Conservation (phyloP, 768 basidiomycete genomes). For the Lanmaoa rubissima region DNA sequence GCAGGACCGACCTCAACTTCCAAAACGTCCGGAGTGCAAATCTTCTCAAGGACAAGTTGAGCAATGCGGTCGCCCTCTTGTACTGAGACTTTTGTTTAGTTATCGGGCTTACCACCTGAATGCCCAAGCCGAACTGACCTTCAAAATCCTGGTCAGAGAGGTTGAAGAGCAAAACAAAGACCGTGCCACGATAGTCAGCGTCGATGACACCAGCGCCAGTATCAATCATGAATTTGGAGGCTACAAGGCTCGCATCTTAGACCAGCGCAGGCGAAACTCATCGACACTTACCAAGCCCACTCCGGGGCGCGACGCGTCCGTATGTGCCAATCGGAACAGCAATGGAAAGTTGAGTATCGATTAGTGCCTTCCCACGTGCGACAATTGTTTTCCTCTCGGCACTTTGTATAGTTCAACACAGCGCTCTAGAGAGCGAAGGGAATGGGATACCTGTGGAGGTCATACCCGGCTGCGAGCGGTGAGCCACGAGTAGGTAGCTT, state of each 20-base stretch:
- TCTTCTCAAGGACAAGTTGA: conserved; percentile 90
- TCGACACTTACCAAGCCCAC: conserved; percentile 76
- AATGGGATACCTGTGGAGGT: conserved; percentile 74
- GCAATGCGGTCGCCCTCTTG: conserved; percentile 94
- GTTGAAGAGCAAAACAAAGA: conserved; percentile 94
- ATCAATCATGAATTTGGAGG: conserved; percentile 96
- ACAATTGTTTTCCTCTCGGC: conserved; percentile 84
- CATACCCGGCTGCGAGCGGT: conserved; percentile 87
- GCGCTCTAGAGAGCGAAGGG: neutral
- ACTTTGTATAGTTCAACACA: conserved; percentile 38
- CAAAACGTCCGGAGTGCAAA: conserved; percentile 78
- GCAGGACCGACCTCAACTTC: conserved; percentile 69
- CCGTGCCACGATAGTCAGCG: conserved; percentile 89
- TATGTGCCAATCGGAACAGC: conserved; percentile 94
- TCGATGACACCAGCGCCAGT: conserved; percentile 98
- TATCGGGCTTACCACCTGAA: neutral
- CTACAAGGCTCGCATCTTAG: conserved; percentile 39
- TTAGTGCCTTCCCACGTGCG: conserved; percentile 85
- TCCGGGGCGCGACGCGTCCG: conserved; percentile 93
- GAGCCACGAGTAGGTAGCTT: conserved; percentile 86
- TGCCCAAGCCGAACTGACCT: conserved; percentile 41
- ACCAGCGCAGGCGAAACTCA: neutral
- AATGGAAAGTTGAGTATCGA: conserved; percentile 90
- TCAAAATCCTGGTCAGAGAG: conserved; percentile 86
- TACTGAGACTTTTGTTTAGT: conserved; percentile 46